phyloP scores from a whole-genome alignment of 2,329 filamentous ascomycete species.

The Pseudogymnoascus sp. region DNA sequence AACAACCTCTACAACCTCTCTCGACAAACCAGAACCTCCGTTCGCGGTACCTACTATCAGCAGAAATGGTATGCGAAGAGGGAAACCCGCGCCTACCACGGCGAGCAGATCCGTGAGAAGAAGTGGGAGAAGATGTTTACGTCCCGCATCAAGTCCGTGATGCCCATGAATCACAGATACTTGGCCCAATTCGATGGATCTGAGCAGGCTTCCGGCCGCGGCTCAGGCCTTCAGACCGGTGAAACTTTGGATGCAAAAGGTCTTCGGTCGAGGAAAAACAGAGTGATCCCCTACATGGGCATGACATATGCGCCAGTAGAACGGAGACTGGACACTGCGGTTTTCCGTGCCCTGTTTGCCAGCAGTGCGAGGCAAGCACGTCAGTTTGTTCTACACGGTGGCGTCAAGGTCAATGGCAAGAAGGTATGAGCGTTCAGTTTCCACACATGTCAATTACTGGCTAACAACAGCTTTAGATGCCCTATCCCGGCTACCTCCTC shows the following conservation, averaged over 20 bases:
- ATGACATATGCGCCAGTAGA: slow-evolving; percentile 93
- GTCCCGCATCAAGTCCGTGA: slow-evolving; percentile 68
- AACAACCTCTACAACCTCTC: slow-evolving; percentile 86
- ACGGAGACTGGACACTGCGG: slow-evolving; percentile 82
- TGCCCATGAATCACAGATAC: slow-evolving; percentile 74
- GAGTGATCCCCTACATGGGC: slow-evolving; percentile 62
- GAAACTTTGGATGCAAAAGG: slow-evolving; percentile 13
- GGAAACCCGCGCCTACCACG: slow-evolving; percentile 77
- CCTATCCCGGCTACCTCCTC: slow-evolving; percentile 81
- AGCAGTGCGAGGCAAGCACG: slow-evolving; percentile 87
- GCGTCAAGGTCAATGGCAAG: slow-evolving; percentile 92
- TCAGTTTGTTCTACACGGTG: slow-evolving; percentile 88
- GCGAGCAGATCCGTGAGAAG: slow-evolving; percentile 85
- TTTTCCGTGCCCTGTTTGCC: slow-evolving; percentile 89
- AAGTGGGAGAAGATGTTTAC: slow-evolving; percentile 94
- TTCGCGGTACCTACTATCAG: slow-evolving; percentile 71
- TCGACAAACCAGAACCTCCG: neutral
- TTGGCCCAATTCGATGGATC: slow-evolving; percentile 77
- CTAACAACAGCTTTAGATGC: slow-evolving; percentile 55
- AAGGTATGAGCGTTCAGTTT: slow-evolving; percentile 48
- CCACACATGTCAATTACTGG: slow-evolving; percentile 4
- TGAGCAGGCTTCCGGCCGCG: slow-evolving; percentile 72
- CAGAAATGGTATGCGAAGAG: slow-evolving; percentile 96
- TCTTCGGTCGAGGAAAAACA: slow-evolving; percentile 21
- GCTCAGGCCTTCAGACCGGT: slow-evolving; percentile 50